These are phyloP conservation scores for Suaeda aralocaspica DNA, from an alignment of 148 eudicot species.

Conservation along the genomic window DNA sequence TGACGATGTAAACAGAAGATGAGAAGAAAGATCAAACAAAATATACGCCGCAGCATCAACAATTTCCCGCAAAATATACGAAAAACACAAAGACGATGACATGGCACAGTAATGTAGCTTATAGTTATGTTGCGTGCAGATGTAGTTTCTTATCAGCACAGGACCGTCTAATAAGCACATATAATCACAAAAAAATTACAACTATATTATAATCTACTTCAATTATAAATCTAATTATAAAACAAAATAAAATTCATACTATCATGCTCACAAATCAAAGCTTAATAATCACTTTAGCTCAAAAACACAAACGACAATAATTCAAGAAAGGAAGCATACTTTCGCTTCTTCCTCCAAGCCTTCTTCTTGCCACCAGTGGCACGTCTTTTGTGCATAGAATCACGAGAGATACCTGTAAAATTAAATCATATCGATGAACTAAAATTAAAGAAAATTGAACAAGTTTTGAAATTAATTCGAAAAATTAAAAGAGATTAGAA, in stretches of 20 bases:
- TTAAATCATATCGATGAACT: not conserved
- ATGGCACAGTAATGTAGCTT: constrained; percentile 17
- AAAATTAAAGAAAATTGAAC: not conserved
- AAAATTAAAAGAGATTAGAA: not conserved
- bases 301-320: not conserved
- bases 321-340: constrained; percentile 27
- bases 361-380: constrained; percentile 88
- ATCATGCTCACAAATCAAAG: not conserved
- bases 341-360: constrained; percentile 88
- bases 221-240: too few relatives aligned
- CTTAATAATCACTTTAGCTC: not conserved
- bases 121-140: constrained; percentile 19
- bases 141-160: constrained; percentile 22
- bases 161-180: constrained; percentile 31
- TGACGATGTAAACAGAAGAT: too few relatives aligned
- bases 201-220: too few relatives aligned
- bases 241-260: not conserved
- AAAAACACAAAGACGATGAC: not conserved
- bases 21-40: too few relatives aligned
- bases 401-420: constrained; percentile 61
- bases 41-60: constrained; percentile 15
- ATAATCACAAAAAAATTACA: too few relatives aligned
- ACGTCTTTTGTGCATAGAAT: constrained; percentile 83
- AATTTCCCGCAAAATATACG: not conserved
- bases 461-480: not conserved